Evolutionary conservation across 2,329 filamentous ascomycete species (phyloP).

Genomic region (Ophiostoma ulmi): DNA sequence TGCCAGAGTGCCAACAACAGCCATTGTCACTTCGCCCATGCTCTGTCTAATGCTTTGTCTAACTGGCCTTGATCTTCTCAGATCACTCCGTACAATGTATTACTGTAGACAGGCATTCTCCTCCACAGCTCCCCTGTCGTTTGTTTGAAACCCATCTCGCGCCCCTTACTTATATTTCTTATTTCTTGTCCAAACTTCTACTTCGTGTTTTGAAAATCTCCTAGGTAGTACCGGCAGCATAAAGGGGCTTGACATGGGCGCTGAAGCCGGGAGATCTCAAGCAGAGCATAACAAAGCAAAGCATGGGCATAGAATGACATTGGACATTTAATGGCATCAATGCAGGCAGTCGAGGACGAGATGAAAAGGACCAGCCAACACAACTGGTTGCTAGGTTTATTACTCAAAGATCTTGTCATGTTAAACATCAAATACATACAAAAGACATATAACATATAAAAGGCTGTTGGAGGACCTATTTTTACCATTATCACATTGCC

Average conservation of each 20-base stretch:
- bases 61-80: not conserved
- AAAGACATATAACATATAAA: too few relatives aligned
- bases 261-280: not conserved
- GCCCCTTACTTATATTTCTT: conserved; percentile 3
- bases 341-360: not conserved
- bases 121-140: not conserved
- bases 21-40: not conserved
- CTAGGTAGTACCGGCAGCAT: conserved; percentile 4
- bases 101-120: too few relatives aligned
- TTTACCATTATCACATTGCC: too few relatives aligned
- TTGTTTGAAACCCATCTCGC: conserved; percentile 3
- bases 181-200: not conserved
- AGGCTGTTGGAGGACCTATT: too few relatives aligned
- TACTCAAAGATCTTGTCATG: too few relatives aligned
- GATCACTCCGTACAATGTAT: not conserved
- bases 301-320: not conserved
- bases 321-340: not conserved
- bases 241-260: conserved; percentile 12
- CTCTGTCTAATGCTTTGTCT: not conserved
- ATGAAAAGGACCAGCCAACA: not conserved
- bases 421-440: too few relatives aligned
- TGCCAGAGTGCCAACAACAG: too few relatives aligned
- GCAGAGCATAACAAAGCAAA: not conserved
- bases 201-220: not conserved
- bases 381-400: too few relatives aligned